Percentiles rank a stretch among this genome's conserved stretches.
Evolutionary conservation across 768 basidiomycete species (phyloP).

Genomic region (Naganishia friedmannii): DNA sequence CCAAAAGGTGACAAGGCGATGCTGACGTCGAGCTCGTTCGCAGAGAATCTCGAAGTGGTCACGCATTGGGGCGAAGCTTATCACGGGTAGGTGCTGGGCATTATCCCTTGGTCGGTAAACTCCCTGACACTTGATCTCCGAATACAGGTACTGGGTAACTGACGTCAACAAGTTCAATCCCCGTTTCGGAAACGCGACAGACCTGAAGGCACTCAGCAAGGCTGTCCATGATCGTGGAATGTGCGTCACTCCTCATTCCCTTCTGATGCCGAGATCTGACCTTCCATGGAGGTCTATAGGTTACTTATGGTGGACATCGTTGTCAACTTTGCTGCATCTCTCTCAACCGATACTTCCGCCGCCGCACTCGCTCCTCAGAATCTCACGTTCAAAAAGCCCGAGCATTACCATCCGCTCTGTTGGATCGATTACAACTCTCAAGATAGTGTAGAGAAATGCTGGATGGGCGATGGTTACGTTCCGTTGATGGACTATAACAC

Average conservation of each 20-base stretch:
- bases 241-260: slow-evolving; percentile 41
- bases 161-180: slow-evolving; percentile 66
- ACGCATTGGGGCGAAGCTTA: slow-evolving; percentile 77
- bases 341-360: slow-evolving; percentile 24
- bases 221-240: slow-evolving; percentile 74
- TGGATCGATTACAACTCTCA: slow-evolving; percentile 65
- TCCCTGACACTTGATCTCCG: background rate
- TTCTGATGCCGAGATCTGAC: background rate
- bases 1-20: background rate
- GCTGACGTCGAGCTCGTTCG: slow-evolving; percentile 69
- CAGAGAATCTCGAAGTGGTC: slow-evolving; percentile 66
- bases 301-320: slow-evolving; percentile 83
- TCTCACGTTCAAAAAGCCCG: slow-evolving; percentile 42
- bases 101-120: too few species aligned
- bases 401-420: slow-evolving; percentile 75
- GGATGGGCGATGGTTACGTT: slow-evolving; percentile 74
- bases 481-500: slow-evolving; percentile 78
- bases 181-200: slow-evolving; percentile 70
- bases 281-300: background rate
- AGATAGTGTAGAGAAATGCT: slow-evolving; percentile 53
- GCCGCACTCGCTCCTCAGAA: slow-evolving; percentile 30
- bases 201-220: slow-evolving; percentile 65
- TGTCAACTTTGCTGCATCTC: slow-evolving; percentile 74
- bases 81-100: slow-evolving; percentile 61
- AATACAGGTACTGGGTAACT: slow-evolving; percentile 43